Evolutionary conservation across 176 grass and related monocot genomes (phyloP).

Genomic region (Hsuehochloa calcarea): DNA sequence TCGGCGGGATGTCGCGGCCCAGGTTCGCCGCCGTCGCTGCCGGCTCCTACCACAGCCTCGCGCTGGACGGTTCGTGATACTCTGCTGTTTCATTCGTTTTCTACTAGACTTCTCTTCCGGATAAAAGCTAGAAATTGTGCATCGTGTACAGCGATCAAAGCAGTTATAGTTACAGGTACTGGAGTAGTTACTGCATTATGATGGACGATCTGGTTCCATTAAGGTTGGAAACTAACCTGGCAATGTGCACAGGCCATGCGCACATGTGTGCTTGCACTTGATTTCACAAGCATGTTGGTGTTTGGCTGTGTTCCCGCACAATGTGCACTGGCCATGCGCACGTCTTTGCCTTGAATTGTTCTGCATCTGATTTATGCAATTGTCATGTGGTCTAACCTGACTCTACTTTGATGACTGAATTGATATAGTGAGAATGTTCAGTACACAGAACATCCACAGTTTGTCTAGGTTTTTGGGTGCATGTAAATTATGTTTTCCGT

Average conservation of each 20-base stretch:
- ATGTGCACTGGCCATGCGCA: background rate
- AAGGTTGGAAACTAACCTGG: background rate
- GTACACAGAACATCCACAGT: background rate
- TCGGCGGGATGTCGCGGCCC: constrained; percentile 7
- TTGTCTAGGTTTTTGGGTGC: constrained; percentile 12
- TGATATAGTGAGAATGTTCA: background rate
- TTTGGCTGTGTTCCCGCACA: background rate
- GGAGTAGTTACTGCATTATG: background rate
- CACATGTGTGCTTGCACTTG: background rate
- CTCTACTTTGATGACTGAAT: background rate
- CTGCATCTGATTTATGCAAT: background rate
- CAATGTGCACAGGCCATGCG: background rate
- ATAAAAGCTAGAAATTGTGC: background rate
- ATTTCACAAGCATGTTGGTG: background rate
- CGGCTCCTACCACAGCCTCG: constrained; percentile 88
- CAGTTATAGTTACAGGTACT: background rate
- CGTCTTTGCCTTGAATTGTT: no score
- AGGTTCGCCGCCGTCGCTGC: constrained; percentile 67
- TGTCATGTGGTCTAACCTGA: background rate
- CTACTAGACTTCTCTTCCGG: background rate
- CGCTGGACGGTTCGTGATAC: constrained; percentile 60
- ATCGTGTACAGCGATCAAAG: background rate
- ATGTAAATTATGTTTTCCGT: background rate
- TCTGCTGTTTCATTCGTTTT: background rate
- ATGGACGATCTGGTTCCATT: background rate